Evolutionary conservation across 352 stramenopile species (phyloP), one percentile per base, ranked within the genome.

Genomic region (Globisporangium paddicum): DNA sequence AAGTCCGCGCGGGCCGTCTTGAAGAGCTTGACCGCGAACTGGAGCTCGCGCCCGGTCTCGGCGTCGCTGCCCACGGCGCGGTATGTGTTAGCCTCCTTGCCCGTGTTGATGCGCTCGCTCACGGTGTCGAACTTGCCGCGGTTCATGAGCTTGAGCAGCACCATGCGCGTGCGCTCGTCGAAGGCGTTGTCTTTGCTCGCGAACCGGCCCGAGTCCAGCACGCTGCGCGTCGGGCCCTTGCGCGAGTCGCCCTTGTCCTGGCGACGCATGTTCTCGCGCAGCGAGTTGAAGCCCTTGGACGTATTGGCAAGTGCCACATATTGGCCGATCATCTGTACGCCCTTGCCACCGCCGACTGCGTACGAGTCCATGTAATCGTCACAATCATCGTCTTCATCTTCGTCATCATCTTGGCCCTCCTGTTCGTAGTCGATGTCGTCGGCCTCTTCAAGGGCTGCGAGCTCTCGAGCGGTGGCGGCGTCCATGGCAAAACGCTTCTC

Each of bases 11-110:
- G 62, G 41, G 67, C 71, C 2, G 69, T 78, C 66, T 90, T 91
- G 72, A 92, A 88, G 44, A 94, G 72, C 72, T 94, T 91, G 66
- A 84, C 72, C 7, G 65, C 66, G 46, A 69, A 66, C 2, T 60
- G 59, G 47, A 64, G 56, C 13, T 73, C 68, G 1, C 51, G 41
- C 5, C 51, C 62, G 7, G 62, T 68, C 16, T 63, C 50, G 13
- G 40, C 62, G 44, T 76, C 60, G 35, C 42, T 46, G 5, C 71
- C 75, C 14, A 75, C 46, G 3, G 73, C 79, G 56, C 81, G 68
- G 56, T 87, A 89, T 35, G 87, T 67, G 28, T 75, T 69, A 5
- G 72, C 71, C 21, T 81, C 71, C 44, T 67, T 72, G 3, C 75
- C 74, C 34, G 72, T 73, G 55, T 87, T 69, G 40, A 83, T 66